phyloP scores from a whole-genome alignment of 2,329 filamentous ascomycete species.

The Colletotrichum euphorbiae region DNA sequence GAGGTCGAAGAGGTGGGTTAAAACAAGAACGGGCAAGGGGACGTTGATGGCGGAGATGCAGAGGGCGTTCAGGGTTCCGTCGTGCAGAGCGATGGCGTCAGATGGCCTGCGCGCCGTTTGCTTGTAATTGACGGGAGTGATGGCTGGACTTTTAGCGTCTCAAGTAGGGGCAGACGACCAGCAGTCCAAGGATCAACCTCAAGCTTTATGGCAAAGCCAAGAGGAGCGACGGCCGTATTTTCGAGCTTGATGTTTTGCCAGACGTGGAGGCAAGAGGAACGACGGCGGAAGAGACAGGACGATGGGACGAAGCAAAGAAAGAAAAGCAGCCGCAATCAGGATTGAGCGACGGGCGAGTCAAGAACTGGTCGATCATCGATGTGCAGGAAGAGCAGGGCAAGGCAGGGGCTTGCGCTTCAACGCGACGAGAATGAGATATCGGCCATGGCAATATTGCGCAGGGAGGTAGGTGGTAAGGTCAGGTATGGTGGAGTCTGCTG shows the following conservation, averaged over 20 bases:
- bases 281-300: background rate
- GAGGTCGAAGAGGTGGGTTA: background rate
- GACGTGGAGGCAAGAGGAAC: background rate
- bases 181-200: conserved; percentile 34
- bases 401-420: background rate
- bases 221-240: background rate
- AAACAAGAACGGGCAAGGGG: background rate
- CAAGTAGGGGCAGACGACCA: conserved; percentile 29
- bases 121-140: conserved; percentile 26
- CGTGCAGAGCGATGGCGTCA: conserved; percentile 37
- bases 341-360: conserved; percentile 27
- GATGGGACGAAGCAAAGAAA: conserved; percentile 24
- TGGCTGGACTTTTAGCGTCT: conserved; percentile 29
- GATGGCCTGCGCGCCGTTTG: conserved; percentile 22
- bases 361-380: background rate
- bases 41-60: background rate
- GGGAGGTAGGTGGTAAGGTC: background rate
- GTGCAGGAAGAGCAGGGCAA: background rate
- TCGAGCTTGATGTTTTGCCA: background rate
- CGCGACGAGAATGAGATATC: background rate
- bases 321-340: conserved; percentile 11
- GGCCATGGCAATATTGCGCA: background rate
- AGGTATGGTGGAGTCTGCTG: too few species aligned
- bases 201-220: conserved; percentile 14
- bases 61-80: conserved; percentile 7